Percentiles rank a stretch among this genome's conserved stretches.
Evolutionary conservation across 768 basidiomycete genomes (phyloP).

Genomic region (Trametes cingulata): DNA sequence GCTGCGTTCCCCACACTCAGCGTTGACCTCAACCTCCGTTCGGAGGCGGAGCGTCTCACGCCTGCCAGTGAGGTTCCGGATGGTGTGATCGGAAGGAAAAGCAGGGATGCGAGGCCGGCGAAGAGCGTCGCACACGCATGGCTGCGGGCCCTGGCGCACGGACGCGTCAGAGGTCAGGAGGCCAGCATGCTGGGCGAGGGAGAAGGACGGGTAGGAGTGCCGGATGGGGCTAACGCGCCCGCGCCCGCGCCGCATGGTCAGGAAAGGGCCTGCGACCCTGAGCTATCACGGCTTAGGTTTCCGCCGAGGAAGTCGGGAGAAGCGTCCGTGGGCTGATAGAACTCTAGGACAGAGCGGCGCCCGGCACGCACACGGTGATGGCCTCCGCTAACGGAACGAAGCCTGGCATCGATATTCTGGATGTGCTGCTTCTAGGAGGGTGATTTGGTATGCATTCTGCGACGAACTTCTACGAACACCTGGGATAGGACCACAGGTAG

Average conservation of each 20-base stretch:
- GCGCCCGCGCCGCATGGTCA: conserved; percentile 10
- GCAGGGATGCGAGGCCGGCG: not conserved
- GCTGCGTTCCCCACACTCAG: not conserved
- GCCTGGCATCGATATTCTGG: not conserved
- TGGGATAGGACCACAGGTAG: not conserved
- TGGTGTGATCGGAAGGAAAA: not conserved
- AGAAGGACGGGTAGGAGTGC: not conserved
- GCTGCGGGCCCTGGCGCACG: not conserved
- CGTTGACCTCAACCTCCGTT: conserved; percentile 3
- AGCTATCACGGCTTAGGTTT: conserved; percentile 1
- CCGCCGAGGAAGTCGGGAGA: conserved; percentile 18
- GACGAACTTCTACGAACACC: too few relatives aligned
- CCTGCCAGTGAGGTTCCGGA: not conserved
- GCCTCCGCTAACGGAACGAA: not conserved
- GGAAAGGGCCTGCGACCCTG: conserved; percentile 8
- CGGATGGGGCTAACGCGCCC: not conserved
- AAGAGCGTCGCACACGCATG: not conserved
- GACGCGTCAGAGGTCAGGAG: not conserved
- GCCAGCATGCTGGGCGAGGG: not conserved
- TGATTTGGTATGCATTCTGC: too few relatives aligned
- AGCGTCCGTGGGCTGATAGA: not conserved
- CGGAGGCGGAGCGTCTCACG: conserved; percentile 7
- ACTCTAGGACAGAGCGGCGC: not conserved
- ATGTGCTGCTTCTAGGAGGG: not conserved
- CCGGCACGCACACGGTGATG: not conserved